Evolutionary conservation across 192 early-diverging fungal genomes (phyloP).

Genomic region (Chytriomyces hyalinus): DNA sequence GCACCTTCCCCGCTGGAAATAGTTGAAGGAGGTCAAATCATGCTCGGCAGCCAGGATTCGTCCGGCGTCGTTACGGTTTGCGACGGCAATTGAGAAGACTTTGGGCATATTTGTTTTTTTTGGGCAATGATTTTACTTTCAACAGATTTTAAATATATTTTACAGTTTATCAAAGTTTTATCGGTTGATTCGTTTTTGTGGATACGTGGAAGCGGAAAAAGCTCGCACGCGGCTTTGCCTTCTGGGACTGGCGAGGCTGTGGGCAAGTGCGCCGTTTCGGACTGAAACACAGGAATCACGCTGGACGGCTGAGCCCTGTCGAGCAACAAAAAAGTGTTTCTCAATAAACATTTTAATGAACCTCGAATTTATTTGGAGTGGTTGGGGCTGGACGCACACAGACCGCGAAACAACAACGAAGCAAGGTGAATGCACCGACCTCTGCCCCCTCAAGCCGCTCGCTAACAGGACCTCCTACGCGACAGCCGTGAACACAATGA

Average conservation of each 20-base stretch:
- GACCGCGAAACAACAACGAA: constrained; percentile 1
- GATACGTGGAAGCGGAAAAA: no score
- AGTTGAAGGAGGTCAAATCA: constrained; percentile 81
- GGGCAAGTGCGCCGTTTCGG: neutral
- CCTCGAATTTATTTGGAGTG: constrained; percentile 7
- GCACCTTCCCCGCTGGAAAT: constrained; percentile 84
- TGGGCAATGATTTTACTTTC: neutral
- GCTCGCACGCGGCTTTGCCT: no score
- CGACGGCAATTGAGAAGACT: constrained; percentile 31
- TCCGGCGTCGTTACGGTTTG: constrained; percentile 6
- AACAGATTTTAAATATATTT: no score
- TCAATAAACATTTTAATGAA: no score
- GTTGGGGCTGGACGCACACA: constrained; percentile 17
- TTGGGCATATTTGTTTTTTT: constrained; percentile 16
- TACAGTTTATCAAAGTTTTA: no score
- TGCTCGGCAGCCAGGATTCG: constrained; percentile 64
- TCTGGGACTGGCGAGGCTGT: neutral
- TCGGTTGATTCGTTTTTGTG: no score
- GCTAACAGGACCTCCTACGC: neutral
- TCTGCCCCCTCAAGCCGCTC: neutral
- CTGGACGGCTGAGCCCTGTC: neutral
- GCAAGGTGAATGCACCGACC: neutral
- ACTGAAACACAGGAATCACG: neutral
- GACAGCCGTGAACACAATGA: constrained; percentile 19
- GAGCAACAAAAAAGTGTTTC: neutral